A percentile compares a stretch with the other conserved stretches of the same genome.
Evolutionary conservation across 176 grass and related monocot species (phyloP).

Genomic region (Paspalum notatum): DNA sequence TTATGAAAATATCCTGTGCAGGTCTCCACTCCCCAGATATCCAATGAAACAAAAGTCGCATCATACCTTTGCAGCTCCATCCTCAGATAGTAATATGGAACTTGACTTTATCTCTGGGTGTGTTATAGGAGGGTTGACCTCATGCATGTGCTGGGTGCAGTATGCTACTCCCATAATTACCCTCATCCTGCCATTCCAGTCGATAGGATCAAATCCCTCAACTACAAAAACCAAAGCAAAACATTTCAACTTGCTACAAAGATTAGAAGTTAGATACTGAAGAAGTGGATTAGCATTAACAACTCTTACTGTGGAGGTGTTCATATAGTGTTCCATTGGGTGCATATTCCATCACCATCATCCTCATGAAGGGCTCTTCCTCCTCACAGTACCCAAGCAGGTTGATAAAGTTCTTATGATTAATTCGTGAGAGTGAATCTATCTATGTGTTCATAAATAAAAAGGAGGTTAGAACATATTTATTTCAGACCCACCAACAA

Average conservation of each 20-base stretch:
- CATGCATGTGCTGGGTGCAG: conserved; percentile 92
- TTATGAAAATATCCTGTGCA: background rate
- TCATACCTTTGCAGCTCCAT: conserved; percentile 88
- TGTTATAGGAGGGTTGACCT: conserved; percentile 72
- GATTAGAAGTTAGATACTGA: background rate
- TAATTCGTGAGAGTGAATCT: conserved; percentile 86
- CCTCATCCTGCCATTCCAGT: conserved; percentile 95
- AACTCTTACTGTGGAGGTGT: conserved; percentile 84
- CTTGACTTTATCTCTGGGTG: conserved; percentile 78
- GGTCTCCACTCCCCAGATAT: background rate
- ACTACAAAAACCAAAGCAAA: conserved; percentile 54
- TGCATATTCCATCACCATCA: conserved; percentile 98
- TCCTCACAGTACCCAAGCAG: conserved; percentile 93
- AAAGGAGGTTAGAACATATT: conserved; percentile 30
- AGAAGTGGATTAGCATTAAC: conserved; percentile 19
- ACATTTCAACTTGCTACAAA: conserved; percentile 33
- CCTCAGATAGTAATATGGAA: conserved; percentile 86
- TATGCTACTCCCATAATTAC: conserved; percentile 88
- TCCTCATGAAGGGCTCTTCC: conserved; percentile 95
- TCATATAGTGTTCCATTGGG: conserved; percentile 88
- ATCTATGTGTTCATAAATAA: conserved; percentile 64
- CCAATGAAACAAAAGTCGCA: conserved; percentile 17
- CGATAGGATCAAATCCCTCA: conserved; percentile 89
- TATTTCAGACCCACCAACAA: conserved; percentile 22
- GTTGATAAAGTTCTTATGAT: conserved; percentile 99